A percentile compares a stretch with the other conserved stretches of the same genome.
Conservation (phyloP, 2,329 filamentous ascomycete genomes). For the Domatiomyces globalis region DNA sequence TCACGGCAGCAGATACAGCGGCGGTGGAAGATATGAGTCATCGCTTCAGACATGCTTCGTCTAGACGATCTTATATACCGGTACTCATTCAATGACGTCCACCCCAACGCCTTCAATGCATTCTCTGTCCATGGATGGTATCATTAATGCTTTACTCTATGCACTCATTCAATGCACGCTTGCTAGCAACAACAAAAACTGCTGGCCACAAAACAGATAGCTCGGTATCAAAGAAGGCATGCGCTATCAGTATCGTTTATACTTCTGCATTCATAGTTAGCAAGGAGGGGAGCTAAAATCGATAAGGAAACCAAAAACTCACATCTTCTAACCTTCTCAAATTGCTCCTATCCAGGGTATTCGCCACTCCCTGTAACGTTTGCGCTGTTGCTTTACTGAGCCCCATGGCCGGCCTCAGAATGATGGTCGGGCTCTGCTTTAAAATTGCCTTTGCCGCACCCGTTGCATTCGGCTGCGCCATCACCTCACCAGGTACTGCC, state of each 20-base stretch:
- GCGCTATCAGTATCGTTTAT: not conserved
- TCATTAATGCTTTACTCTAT: not conserved
- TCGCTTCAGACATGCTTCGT: not conserved
- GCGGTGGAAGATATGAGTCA: not conserved
- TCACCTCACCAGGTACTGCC: conserved; percentile 78
- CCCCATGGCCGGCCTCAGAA: conserved; percentile 80
- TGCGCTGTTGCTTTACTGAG: conserved; percentile 79
- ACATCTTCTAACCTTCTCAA: conserved; percentile 75
- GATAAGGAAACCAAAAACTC: conserved; percentile 32
- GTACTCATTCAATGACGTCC: not conserved
- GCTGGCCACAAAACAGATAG: too few species aligned
- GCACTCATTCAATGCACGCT: not conserved
- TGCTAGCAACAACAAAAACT: not conserved
- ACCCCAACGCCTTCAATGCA: not conserved
- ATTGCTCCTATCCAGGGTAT: conserved; percentile 74
- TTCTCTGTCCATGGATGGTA: not conserved
- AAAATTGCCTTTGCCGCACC: conserved; percentile 67
- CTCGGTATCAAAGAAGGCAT: not conserved
- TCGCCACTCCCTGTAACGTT: conserved; percentile 81
- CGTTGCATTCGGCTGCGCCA: conserved; percentile 69
- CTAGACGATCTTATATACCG: not conserved
- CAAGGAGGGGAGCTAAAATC: not conserved
- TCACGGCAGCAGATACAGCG: not conserved
- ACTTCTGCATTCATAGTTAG: not conserved
- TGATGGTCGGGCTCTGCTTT: conserved; percentile 77